A percentile compares a stretch with the other conserved stretches of the same genome.
phyloP scores from a whole-genome alignment of 2,329 filamentous ascomycete species.

The Pezicula carpinea region DNA sequence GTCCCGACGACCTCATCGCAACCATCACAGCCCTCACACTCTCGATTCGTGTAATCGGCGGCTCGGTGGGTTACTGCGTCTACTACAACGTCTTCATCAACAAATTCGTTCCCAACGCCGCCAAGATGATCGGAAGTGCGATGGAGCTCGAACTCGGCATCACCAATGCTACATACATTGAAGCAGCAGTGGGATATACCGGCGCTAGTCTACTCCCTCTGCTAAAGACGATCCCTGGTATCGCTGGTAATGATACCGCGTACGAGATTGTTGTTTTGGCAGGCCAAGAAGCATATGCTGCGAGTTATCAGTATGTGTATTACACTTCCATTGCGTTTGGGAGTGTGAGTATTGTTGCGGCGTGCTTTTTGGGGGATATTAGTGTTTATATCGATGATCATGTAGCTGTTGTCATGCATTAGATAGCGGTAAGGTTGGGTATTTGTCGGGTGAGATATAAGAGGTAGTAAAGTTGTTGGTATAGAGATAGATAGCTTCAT shows the following conservation, averaged over 20 bases:
- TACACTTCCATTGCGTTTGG: conserved; percentile 56
- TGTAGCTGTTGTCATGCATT: conserved; percentile 35
- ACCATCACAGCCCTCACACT: conserved; percentile 62
- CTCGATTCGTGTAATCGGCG: conserved; percentile 60
- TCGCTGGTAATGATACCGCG: conserved; percentile 42
- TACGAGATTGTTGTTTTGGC: conserved; percentile 47
- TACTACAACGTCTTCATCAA: conserved; percentile 46
- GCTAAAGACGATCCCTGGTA: conserved; percentile 23
- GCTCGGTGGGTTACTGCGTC: conserved; percentile 56
- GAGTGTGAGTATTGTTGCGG: conserved; percentile 44
- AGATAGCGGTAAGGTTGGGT: no score
- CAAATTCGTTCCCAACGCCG: conserved; percentile 28
- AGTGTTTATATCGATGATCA: conserved; percentile 48
- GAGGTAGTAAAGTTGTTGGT: no score
- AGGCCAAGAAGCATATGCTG: conserved; percentile 38
- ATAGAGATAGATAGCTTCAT: no score
- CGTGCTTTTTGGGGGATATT: conserved; percentile 53
- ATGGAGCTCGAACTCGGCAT: conserved; percentile 38
- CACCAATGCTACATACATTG: conserved; percentile 35
- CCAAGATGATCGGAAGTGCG: conserved; percentile 13
- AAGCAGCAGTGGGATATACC: conserved; percentile 36
- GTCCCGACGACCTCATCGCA: conserved; percentile 62
- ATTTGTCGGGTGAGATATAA: no score
- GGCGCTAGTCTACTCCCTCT: conserved; percentile 34
- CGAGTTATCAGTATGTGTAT: conserved; percentile 55